phyloP scores from a whole-genome alignment of 1,284 basidiomycete species.

The Irpex lacteus region DNA sequence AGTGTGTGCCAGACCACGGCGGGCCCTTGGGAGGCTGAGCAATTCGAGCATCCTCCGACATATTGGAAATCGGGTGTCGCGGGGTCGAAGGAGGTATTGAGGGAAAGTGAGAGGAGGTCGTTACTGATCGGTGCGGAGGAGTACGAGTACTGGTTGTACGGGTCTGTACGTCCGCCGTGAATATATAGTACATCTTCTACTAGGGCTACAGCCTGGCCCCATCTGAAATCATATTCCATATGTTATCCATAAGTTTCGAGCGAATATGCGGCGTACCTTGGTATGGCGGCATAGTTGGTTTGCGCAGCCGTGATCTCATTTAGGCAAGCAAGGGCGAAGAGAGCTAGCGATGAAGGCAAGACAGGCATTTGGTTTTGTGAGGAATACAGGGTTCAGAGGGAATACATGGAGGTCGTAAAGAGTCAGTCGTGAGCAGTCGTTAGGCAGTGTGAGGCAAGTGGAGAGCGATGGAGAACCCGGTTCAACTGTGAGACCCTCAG shows the following conservation, averaged over 20 bases:
- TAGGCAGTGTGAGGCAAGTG: conserved; percentile 5
- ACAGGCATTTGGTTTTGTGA: conserved; percentile 1
- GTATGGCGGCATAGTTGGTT: conserved; percentile 22
- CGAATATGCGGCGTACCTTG: conserved; percentile 22
- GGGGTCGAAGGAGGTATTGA: conserved; percentile 55
- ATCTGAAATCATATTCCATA: conserved; percentile 43
- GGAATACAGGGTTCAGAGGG: not conserved
- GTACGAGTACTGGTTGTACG: conserved; percentile 67
- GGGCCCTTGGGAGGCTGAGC: conserved; percentile 48
- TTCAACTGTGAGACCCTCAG: conserved; percentile 7
- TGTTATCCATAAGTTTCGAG: not conserved
- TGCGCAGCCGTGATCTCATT: conserved; percentile 17
- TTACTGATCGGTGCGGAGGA: conserved; percentile 69
- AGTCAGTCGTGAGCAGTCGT: conserved; percentile 20
- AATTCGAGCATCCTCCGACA: conserved; percentile 44
- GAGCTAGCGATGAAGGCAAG: conserved; percentile 4
- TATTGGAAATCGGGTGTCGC: conserved; percentile 67
- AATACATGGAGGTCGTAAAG: conserved; percentile 7
- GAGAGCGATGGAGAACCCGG: conserved; percentile 1
- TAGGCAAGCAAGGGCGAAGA: conserved; percentile 15
- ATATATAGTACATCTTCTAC: conserved; percentile 65
- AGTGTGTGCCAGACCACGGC: conserved; percentile 79
- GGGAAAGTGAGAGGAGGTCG: conserved; percentile 68
- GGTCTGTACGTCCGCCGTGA: conserved; percentile 78
- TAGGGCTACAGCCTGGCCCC: conserved; percentile 73